Evolutionary conservation across 2,329 filamentous ascomycete species (phyloP).

Genomic region (Truncatella angustata): DNA sequence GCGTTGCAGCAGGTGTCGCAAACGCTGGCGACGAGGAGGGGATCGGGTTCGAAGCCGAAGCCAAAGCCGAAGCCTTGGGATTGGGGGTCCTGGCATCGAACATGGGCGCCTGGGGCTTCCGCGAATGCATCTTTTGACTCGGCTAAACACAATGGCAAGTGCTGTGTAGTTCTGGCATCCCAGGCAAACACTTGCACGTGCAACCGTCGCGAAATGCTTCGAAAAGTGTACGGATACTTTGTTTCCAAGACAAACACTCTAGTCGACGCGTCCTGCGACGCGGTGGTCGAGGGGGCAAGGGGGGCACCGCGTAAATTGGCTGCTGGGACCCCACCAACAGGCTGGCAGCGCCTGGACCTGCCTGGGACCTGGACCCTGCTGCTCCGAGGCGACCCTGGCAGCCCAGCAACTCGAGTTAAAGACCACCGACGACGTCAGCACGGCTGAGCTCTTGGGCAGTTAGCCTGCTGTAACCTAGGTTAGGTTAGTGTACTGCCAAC

Average conservation of each 20-base stretch:
- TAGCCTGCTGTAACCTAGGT: too few relatives aligned
- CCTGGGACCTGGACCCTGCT: background rate
- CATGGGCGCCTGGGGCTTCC: conserved; percentile 31
- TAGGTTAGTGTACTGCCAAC: too few relatives aligned
- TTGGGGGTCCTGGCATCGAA: conserved; percentile 35
- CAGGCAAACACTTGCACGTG: too few relatives aligned
- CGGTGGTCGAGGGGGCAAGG: too few relatives aligned
- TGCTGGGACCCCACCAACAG: background rate
- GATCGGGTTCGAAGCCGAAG: conserved; percentile 65
- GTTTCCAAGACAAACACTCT: background rate
- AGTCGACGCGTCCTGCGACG: conserved; percentile 4
- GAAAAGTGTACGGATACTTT: background rate
- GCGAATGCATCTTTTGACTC: conserved; percentile 22
- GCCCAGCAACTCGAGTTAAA: too few relatives aligned
- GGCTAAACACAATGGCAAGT: too few relatives aligned
- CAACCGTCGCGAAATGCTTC: background rate
- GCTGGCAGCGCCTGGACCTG: too few relatives aligned
- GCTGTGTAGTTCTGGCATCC: too few relatives aligned
- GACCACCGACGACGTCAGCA: conserved; percentile 3
- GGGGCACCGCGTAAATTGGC: conserved; percentile 8
- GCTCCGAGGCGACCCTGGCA: too few relatives aligned
- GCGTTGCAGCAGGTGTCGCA: conserved; percentile 78
- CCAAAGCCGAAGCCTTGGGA: conserved; percentile 31
- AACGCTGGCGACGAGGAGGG: conserved; percentile 91
- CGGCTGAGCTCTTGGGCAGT: background rate